phyloP scores from a whole-genome alignment of 148 eudicot genomes.

The Rhododendron griersonianum region DNA sequence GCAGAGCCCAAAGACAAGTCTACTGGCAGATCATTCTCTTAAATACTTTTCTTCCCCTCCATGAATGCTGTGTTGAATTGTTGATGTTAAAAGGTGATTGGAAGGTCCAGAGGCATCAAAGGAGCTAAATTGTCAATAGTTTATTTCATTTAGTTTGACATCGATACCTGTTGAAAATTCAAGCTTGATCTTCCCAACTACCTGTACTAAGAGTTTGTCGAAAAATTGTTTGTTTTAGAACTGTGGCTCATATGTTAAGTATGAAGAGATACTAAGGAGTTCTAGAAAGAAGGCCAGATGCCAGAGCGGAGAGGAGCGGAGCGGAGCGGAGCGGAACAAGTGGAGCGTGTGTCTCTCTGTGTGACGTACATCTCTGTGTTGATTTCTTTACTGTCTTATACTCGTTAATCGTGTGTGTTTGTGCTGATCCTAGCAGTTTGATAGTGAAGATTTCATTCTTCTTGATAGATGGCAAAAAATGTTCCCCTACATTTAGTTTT shows the following conservation, averaged over 20 bases:
- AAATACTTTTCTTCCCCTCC: neutral
- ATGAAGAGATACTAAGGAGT: too few relatives aligned
- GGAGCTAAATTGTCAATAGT: neutral
- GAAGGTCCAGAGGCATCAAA: neutral
- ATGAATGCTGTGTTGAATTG: neutral
- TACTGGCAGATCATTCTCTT: neutral
- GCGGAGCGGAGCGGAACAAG: too few relatives aligned
- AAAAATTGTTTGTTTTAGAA: neutral
- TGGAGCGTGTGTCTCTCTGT: too few relatives aligned
- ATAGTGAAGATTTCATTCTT: neutral
- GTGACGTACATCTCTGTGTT: too few relatives aligned
- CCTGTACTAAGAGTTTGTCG: neutral
- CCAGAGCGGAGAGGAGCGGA: too few relatives aligned
- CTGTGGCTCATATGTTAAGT: too few relatives aligned
- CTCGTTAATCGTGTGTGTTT: too few relatives aligned
- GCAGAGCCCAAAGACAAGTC: neutral
- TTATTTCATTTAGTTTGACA: neutral
- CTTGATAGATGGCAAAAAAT: neutral
- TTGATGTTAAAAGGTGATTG: neutral
- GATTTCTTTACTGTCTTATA: too few relatives aligned
- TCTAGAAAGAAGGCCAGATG: too few relatives aligned
- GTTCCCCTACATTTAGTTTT: neutral
- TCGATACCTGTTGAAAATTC: neutral
- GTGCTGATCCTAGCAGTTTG: too few relatives aligned
- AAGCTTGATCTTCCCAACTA: neutral